Base-by-base conservation (phyloP, 75 land plant genomes). In the Pinus taeda region DNA sequence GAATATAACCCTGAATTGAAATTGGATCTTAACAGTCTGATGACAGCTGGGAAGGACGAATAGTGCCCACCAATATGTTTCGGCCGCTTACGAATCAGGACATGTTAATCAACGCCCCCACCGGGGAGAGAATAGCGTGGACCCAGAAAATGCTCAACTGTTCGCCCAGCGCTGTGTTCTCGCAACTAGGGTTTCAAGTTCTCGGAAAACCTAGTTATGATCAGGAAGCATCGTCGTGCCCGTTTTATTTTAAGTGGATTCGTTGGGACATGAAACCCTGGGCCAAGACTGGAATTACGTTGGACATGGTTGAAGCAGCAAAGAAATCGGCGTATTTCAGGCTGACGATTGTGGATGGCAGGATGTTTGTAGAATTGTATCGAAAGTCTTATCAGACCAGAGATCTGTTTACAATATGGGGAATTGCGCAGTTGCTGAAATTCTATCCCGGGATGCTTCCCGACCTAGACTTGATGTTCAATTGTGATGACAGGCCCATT, bases 391-490 rank as follows among this genome's bases (percentile, higher is more conserved):
- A 84, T 56, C 95, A 92, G 60, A 84, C 86, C 2, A 75, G 92
- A 33, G 95, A 88, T 42, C 63, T 75, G 21, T 82, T 90, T 70
- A 88, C 88, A 3, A 67, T 86, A 15, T 88, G 92, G 92, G 92
- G 88, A 0, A 82, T 92, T 15, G 59, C 83, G 2, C 88, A 89
- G 85, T 77, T 92, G 14, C 70, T 88, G 4, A 63, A 86, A 37
- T 71, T 62, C 42, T 92, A 89, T 60, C 90, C 92, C 2, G 90
- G 92, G 3, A 74, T 74, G 18, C 2, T 92, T 6, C 95, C 88
- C 2, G 95, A 92, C 58, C 56, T 92, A 57, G 95, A 92, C 29
- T 55, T 90, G 57, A 81, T 88, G 82, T 92, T 92, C 79, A 81
- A 81, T 30, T 84, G 88, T 57, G 86, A 45, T 30, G 95, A 92